These are phyloP conservation scores for Daucus carota DNA, from an alignment of 129 eudicot species.

Conservation along the genomic window DH1_v3.0 NC_030388.2:16380501-16381000, in stretches of 20 bases:
- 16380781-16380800: background rate
- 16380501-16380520: background rate
- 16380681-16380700: background rate
- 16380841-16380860: background rate
- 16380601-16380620: background rate
- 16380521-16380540: background rate
- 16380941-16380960: background rate
- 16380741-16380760: too few relatives aligned
- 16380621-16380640: background rate
- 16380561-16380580: background rate
- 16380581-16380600: background rate
- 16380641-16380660: background rate
- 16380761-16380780: conserved; percentile 16
- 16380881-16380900: background rate
- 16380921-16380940: background rate
- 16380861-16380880: conserved; percentile 8
- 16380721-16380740: too few relatives aligned
- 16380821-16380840: conserved; percentile 1
- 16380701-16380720: background rate
- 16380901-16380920: background rate
- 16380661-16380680: background rate
- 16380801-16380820: conserved; percentile 4
- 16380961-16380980: background rate
- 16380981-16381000: background rate
- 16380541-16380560: background rate